Evolutionary conservation across 1,139 yeast genomes (phyloP).

Genomic region (Scheffersomyces illinoinensis): DNA sequence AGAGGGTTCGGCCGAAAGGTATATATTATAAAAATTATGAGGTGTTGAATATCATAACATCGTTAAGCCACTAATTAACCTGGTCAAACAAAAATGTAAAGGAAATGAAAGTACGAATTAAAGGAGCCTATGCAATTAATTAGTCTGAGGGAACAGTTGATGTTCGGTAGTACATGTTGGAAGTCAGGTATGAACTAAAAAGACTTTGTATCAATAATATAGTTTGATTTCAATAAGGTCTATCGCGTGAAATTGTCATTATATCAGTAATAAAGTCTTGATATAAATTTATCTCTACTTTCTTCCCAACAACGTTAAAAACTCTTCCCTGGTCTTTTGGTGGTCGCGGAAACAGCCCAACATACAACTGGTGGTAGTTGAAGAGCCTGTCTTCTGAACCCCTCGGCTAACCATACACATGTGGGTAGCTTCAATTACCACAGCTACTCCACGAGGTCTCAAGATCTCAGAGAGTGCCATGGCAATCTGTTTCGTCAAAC

Average conservation of each 20-base stretch:
- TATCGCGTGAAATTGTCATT: conserved; percentile 8
- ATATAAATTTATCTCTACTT: conserved; percentile 15
- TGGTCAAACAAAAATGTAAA: conserved; percentile 4
- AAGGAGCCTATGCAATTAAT: conserved; percentile 7
- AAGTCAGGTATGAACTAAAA: neutral
- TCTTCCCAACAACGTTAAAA: conserved; percentile 76
- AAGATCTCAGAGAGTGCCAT: conserved; percentile 90
- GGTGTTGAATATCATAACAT: conserved; percentile 44
- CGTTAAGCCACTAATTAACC: conserved; percentile 19
- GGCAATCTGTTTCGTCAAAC: conserved; percentile 95
- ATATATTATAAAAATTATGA: conserved; percentile 17
- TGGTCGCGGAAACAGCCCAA: conserved; percentile 91
- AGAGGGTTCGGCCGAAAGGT: neutral
- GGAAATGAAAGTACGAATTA: neutral
- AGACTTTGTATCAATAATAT: neutral
- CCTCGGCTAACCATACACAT: conserved; percentile 99
- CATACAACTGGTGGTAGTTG: conserved; percentile 96
- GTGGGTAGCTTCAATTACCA: conserved; percentile 95
- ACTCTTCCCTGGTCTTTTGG: conserved; percentile 95
- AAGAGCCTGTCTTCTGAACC: conserved; percentile 90
- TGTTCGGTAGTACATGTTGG: neutral
- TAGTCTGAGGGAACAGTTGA: conserved; percentile 19
- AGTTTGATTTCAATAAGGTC: neutral
- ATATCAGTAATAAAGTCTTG: neutral
- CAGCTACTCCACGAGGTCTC: conserved; percentile 96